Evolutionary conservation across 2,329 filamentous ascomycete genomes (phyloP), one percentile per base, ranked within the genome.

Genomic region (Lasiodiplodia sp.): DNA sequence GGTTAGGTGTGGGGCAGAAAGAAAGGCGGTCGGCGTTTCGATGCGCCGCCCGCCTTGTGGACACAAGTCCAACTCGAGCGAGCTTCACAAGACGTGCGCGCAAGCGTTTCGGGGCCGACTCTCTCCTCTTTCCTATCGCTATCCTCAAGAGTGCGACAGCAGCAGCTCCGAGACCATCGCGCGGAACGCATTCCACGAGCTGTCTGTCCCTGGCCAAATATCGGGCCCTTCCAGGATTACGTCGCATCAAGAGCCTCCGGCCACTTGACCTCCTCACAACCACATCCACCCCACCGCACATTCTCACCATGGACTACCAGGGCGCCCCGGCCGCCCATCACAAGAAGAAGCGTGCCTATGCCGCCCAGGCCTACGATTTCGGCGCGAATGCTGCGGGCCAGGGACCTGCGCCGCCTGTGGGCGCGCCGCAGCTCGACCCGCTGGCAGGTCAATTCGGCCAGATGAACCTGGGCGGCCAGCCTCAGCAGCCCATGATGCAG

Each of bases 301-400:
- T 40, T 51, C 10, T n/a, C 51, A 65, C 51, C 62, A 69, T 69
- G 62, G 62, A 69, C 8, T 66, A 66, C 62, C 62, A 67, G 21
- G 67, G 67, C 67, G 68, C 64, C 16, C 37, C 64, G 25, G 56
- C 21, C 47, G 56, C 64, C 23, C 55, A 57, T 40, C 90, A 87
- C 80, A 94, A 94, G 85, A 97, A 97, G 88, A 97, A 97, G 87
- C 88, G 94, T 85, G 91, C 92, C 68, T 98, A 98, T 84, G 96
- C 96, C 67, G 93, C 93, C 68, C 92, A 96, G 80, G 95, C 95
- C 56, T 99, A 97, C 81, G 95, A 97, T 69, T 96, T 98, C 75
- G 96, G 95, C 75, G 92, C 92, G 77, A 98, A 98, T 63, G 80
- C 86, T 72, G 78, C 83, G 73, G 79, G 80, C 71, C 57, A 64